Conservation (phyloP, 192 early-diverging fungal genomes). For the Coemansia sp. region DNA sequence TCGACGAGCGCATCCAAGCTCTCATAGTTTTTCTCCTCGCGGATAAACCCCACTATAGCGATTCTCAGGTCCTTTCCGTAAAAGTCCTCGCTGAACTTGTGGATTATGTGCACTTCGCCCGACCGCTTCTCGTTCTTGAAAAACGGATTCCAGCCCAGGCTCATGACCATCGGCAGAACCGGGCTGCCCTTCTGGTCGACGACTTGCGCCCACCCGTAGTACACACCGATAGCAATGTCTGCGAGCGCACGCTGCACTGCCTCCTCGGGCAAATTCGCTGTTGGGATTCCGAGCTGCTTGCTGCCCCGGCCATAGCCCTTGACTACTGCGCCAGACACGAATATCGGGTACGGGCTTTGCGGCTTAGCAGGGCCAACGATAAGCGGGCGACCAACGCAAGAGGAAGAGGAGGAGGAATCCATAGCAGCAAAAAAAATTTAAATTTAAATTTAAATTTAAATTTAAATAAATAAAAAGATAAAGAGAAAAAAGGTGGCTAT, state of each 20-base stretch:
- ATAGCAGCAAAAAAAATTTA: neutral
- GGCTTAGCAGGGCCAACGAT: conserved; percentile 68
- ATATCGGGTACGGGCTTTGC: conserved; percentile 73
- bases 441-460: neutral
- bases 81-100: conserved; percentile 87
- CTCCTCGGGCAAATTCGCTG: conserved; percentile 89
- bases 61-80: conserved; percentile 86
- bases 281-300: conserved; percentile 97
- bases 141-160: conserved; percentile 98
- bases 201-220: conserved; percentile 94
- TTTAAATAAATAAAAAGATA: neutral
- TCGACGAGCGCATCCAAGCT: conserved; percentile 87
- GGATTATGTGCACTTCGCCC: conserved; percentile 97
- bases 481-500: neutral
- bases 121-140: conserved; percentile 97
- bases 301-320: conserved; percentile 95
- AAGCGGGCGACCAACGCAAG: conserved; percentile 50
- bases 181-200: conserved; percentile 1
- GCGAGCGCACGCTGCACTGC: conserved; percentile 67
- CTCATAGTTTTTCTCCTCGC: conserved; percentile 88
- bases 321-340: conserved; percentile 79
- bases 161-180: conserved; percentile 98
- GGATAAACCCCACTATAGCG: conserved; percentile 85
- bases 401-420: neutral
- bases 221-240: conserved; percentile 83